phyloP scores from a whole-genome alignment of 768 basidiomycete species.

The Hysterangium stoloniferum region DNA sequence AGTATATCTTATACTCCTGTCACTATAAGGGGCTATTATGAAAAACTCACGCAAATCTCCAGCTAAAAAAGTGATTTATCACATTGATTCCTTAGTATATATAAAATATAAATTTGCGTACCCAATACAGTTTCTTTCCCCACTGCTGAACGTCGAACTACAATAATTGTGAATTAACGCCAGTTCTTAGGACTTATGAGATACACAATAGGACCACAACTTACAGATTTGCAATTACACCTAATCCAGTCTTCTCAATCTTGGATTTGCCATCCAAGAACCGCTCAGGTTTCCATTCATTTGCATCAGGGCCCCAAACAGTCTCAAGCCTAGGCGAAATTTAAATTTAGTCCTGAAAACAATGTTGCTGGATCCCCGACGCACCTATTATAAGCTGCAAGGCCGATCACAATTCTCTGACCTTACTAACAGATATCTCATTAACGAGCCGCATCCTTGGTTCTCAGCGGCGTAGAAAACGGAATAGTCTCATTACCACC shows the following conservation, averaged over 20 bases:
- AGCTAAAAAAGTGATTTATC: not conserved
- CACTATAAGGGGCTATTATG: too few species aligned
- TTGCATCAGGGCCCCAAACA: not conserved
- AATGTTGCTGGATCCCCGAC: not conserved
- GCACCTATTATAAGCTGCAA: slow-evolving; percentile 26
- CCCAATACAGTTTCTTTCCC: not conserved
- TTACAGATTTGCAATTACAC: not conserved
- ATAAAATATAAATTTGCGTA: not conserved
- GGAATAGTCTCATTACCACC: slow-evolving; percentile 19
- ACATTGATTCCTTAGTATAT: not conserved
- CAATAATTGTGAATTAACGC: not conserved
- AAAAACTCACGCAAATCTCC: not conserved
- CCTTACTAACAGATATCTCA: slow-evolving; percentile 23
- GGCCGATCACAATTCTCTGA: slow-evolving; percentile 13
- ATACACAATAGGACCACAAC: not conserved
- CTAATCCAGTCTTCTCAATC: not conserved
- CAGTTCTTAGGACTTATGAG: not conserved
- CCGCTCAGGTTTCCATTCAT: not conserved
- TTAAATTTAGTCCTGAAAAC: not conserved
- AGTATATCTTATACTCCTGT: too few species aligned
- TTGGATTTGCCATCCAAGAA: not conserved
- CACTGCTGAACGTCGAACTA: not conserved
- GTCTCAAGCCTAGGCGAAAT: not conserved
- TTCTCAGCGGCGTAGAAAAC: slow-evolving; percentile 12
- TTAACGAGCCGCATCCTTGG: slow-evolving; percentile 15